Percentiles rank a stretch among this genome's conserved stretches.
These are phyloP conservation scores for Globisporangium nagaii DNA, from an alignment of 352 stramenopile genomes.

Conservation along the genomic window DNA sequence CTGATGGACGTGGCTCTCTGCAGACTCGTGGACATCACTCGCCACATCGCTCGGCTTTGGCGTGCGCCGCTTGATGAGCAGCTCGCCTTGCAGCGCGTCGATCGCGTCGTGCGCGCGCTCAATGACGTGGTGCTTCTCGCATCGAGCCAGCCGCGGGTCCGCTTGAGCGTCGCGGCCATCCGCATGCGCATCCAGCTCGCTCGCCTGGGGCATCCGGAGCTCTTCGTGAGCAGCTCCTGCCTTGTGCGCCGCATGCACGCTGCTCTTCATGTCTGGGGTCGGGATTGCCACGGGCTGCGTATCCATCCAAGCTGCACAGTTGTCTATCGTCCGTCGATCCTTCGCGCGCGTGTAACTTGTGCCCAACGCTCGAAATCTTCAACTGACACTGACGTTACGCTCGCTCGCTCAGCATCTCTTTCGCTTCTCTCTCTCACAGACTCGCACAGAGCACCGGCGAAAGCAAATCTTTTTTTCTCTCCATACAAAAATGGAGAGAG, in stretches of 20 bases:
- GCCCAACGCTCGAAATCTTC: constrained; percentile 8
- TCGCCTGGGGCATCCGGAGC: no score
- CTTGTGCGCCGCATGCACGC: no score
- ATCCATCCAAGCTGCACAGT: no score
- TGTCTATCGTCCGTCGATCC: background rate
- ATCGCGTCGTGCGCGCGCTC: constrained; percentile 10
- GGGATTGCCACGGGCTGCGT: no score
- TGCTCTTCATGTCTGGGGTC: background rate
- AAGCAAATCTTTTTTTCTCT: background rate
- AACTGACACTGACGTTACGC: constrained; percentile 14
- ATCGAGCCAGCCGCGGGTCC: background rate
- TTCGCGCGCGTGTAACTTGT: constrained; percentile 12
- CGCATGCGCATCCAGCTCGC: background rate
- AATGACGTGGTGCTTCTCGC: constrained; percentile 1
- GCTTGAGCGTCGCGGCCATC: background rate
- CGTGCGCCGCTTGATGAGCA: background rate
- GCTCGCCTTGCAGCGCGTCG: constrained; percentile 7
- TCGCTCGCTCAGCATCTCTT: background rate
- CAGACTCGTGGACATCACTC: background rate
- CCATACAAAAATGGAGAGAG: no score
- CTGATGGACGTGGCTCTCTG: background rate
- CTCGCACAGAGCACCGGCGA: background rate
- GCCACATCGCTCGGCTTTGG: background rate
- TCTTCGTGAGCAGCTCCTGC: background rate
- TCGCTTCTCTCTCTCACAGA: background rate